These are phyloP conservation scores for Lactarius tabidus DNA, from an alignment of 768 basidiomycete genomes.

Conservation along the genomic window DNA sequence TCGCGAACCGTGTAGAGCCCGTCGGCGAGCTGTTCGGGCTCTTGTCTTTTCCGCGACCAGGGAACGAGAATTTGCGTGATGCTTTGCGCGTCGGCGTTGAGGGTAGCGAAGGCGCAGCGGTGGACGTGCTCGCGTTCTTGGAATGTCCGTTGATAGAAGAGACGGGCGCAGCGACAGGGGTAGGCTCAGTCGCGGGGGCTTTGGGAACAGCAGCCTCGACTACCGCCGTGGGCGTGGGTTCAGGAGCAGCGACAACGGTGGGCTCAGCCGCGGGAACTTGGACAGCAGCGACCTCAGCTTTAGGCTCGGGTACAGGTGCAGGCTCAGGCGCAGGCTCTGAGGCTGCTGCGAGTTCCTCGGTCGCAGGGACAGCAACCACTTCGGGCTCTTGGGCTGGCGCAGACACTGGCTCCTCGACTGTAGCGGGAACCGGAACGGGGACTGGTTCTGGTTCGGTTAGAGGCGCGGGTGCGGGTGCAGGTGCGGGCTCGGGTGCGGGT, in stretches of 20 bases:
- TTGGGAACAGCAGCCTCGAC: background rate
- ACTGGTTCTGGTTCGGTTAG: background rate
- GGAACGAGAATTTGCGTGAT: constrained; percentile 22
- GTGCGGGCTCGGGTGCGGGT: background rate
- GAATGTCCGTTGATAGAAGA: constrained; percentile 10
- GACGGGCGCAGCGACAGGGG: too few relatives aligned
- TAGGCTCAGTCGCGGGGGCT: background rate
- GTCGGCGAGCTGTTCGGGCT: constrained; percentile 21
- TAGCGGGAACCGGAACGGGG: constrained; percentile 1
- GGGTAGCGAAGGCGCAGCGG: background rate
- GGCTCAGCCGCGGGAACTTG: background rate
- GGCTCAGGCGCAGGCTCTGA: background rate
- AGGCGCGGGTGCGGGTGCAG: constrained; percentile 2
- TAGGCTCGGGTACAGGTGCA: background rate
- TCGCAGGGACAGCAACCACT: background rate
- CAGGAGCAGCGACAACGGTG: background rate
- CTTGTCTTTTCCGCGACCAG: constrained; percentile 3
- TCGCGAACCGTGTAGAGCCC: constrained; percentile 20
- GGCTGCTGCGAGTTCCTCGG: background rate
- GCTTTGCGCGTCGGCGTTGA: constrained; percentile 6
- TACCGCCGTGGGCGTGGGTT: background rate
- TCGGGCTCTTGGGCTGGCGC: background rate
- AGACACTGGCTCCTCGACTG: background rate
- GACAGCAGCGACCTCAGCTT: background rate
- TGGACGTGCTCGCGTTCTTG: constrained; percentile 15